Base-by-base conservation (phyloP, 805 yeast species). In the Cyberlindnera euphorbiiphila region DNA sequence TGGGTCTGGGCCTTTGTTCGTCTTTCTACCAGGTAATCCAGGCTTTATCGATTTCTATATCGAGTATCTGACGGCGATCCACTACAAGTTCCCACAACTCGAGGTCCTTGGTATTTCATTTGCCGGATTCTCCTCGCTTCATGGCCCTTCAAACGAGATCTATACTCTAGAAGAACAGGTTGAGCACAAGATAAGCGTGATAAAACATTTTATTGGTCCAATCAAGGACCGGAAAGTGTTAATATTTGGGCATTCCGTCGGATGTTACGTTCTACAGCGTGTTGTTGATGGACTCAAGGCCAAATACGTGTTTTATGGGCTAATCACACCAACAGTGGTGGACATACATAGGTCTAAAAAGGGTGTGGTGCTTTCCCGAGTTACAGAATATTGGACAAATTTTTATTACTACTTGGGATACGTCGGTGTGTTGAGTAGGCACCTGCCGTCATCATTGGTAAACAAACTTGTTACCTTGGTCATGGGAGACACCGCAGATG, bases 1-100 rank as follows among this genome's bases (percentile, higher is more conserved):
- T 7, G 15, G 9, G 13, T 13, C 24, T 2, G 39, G 33, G 4
- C 71, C 67, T 9, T 47, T 83, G 21, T 55, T 82, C 30, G 68
- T 77, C 5, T 68, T 82, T 45, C 66, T 84, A 6, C 91, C 93
- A 0, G 93, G 93, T 0, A 84, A 84, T 47, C 93, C 93, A 0
- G 93, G 91, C 0, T 58, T 84, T 19, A 67, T 78, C 28, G 78
- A 77, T 43, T 84, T 72, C 58, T 84, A 84, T 56, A 64, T 64
- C 14, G 72, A 73, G 4, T 81, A 77, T 49, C 54, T 83, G 20
- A 57, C 48, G 57, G 17, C 45, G 78, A 37, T 73, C 72, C 38
- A 51, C 53, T 17, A 49, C 47, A 23, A 53, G 62, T 35, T 76
- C 78, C 3, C 57, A 55, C 13, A 42, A 0, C 64, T 69, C 47